Evolutionary conservation across 208 protist genomes (phyloP), one percentile per base, ranked within the genome.

Genomic region (Trypanosomatidae sp.): DNA sequence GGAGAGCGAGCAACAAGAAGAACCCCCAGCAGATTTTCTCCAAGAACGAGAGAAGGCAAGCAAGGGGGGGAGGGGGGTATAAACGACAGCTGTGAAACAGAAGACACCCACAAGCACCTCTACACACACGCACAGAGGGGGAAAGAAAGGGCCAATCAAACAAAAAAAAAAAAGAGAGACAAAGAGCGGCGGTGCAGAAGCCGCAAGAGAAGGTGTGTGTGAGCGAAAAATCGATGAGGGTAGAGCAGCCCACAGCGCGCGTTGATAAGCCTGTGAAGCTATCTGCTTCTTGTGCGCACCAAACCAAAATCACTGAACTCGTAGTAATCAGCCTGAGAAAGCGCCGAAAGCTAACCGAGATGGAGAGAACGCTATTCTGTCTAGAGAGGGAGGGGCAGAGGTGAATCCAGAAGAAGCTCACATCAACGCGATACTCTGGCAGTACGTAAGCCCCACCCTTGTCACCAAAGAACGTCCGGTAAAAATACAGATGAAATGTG

Each of bases 161-260:
- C n/a, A 0, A 73, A 73, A 65, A 17, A 65, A 25, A 65, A 53
- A 73, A 47, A 71, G 33, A 64, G 36, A 72, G 25, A 62, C 7
- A 73, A 49, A 52, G 22, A 33, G 44, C 56, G 25, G 19, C 17
- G n/a, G 53, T 25, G 25, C 12, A 58, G 53, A 25, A 22, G 25
- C 9, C 33, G 33, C 7, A 62, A 36, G 41, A 19, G 30, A 41
- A 25, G 25, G 30, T 6, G 58, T 43, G 58, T 19, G 36, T 13
- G 58, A 43, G 58, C 7, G 12, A 25, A 33, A 28, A 25, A 33
- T 8, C 53, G 7, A 33, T 49, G 46, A 49, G 46, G 46, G 15
- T 19, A 49, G 46, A 2, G 46, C 9, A 17, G 46, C 46, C 46
- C 9, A 17, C 46, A 49, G 46, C 46, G 9, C 46, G 46, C 15